These are phyloP conservation scores for Cutaneotrichosporon curvatum DNA, from an alignment of 1,284 basidiomycete genomes.

Conservation along the genomic window DNA sequence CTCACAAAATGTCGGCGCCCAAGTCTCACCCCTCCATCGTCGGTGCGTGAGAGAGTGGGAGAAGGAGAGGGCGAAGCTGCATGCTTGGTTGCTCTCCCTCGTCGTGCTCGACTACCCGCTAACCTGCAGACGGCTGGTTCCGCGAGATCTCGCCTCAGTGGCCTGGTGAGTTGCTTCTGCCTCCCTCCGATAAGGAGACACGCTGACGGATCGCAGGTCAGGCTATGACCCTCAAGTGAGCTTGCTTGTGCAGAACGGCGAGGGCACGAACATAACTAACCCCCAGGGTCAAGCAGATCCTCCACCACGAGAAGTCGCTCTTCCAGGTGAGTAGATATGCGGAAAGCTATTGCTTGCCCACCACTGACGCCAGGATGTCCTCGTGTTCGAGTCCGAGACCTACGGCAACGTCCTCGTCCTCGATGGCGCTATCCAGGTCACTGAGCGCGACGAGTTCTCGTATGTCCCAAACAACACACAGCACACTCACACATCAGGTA, in stretches of 20 bases:
- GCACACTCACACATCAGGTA: slow-evolving; percentile 55
- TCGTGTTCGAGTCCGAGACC: slow-evolving; percentile 89
- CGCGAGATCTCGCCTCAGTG: slow-evolving; percentile 93
- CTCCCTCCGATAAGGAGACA: background rate
- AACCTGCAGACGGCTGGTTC: slow-evolving; percentile 75
- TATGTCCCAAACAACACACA: slow-evolving; percentile 50
- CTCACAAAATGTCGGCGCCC: slow-evolving; percentile 27
- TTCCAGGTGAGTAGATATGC: slow-evolving; percentile 51
- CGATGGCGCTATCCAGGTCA: slow-evolving; percentile 93
- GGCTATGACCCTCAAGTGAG: slow-evolving; percentile 78
- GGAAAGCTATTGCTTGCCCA: background rate
- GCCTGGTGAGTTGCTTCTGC: slow-evolving; percentile 57
- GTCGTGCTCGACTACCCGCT: background rate
- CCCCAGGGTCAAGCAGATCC: slow-evolving; percentile 74
- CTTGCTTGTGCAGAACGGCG: background rate
- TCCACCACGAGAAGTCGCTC: slow-evolving; percentile 86
- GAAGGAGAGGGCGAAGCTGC: too few species aligned
- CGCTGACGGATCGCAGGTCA: slow-evolving; percentile 50
- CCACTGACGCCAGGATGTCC: slow-evolving; percentile 64
- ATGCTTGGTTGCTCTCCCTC: background rate
- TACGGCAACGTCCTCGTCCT: slow-evolving; percentile 95
- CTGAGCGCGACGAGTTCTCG: slow-evolving; percentile 97
- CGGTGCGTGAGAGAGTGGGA: slow-evolving; percentile 23
- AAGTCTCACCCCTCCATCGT: slow-evolving; percentile 40
- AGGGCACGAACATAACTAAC: slow-evolving; percentile 10